Base-by-base conservation (phyloP, 768 basidiomycete genomes). In the Leucocoprinus leucothites region DNA sequence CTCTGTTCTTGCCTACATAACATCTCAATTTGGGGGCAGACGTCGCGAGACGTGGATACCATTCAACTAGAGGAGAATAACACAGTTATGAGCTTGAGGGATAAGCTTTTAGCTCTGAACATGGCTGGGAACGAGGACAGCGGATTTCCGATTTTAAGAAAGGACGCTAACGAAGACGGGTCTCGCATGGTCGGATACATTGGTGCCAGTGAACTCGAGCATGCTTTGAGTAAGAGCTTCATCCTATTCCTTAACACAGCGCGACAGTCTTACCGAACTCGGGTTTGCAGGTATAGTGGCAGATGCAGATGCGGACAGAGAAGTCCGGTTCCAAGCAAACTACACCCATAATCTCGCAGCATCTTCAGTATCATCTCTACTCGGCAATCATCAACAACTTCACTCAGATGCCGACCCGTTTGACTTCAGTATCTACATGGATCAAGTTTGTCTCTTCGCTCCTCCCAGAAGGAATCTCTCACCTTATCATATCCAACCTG, bases 171-270 rank as follows among this genome's bases (percentile, higher is more conserved):
- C 14, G 74, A 73, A 14, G 76, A 73, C 7, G 80, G 80, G 18
- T 60, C 78, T 62, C 80, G 91, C 36, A 80, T 97, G 77, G 79
- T 91, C 35, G 97, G 94, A 6, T 95, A 95, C 67, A 88, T 98
- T 57, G 93, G 94, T 0, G 82, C 85, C 25, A 95, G 87, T 63
- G 97, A 99, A 69, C 81, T 99, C 13, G 94, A 97, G 64, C 94
- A 98, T 69, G 94, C 92, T 4, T 73, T 99, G 3, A 81, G 90
- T 93, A 68, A 51, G 85, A 77, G 25, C 51, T 25, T 41, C 22
- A 35, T 47, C 49, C 38, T n/a, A n/a, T n/a, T n/a, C 26, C 56
- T 25, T 35, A 38, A 6, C 26, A 14, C 2, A 19, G 9, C 38
- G 14, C 22, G 16, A 7, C 13, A 31, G 31, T 43, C 38, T 35